These are phyloP conservation scores for Dipteronia sinensis DNA, from an alignment of 345 rosid species.

Conservation along the genomic window DNA sequence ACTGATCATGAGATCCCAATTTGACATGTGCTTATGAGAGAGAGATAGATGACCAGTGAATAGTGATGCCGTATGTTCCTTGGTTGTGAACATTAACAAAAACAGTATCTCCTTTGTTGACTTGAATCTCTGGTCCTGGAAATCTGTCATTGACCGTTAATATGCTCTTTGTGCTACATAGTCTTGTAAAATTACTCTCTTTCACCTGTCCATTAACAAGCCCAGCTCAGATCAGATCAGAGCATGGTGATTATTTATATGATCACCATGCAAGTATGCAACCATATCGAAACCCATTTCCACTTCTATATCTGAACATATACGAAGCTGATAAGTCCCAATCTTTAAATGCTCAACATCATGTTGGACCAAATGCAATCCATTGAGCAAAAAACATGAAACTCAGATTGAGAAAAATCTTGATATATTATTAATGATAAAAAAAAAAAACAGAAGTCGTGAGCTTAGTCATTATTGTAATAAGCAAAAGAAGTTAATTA, in stretches of 20 bases:
- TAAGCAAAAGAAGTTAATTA: too few relatives aligned
- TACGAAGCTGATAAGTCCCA: neutral
- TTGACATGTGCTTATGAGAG: too few relatives aligned
- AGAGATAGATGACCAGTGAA: conserved; percentile 29
- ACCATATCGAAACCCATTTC: too few relatives aligned
- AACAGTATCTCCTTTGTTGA: conserved; percentile 29
- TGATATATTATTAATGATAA: too few relatives aligned
- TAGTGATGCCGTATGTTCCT: conserved; percentile 29
- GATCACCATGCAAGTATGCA: neutral
- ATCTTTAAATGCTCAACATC: too few relatives aligned
- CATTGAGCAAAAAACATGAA: too few relatives aligned
- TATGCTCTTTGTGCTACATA: conserved; percentile 38
- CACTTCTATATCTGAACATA: too few relatives aligned
- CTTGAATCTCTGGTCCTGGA: conserved; percentile 35
- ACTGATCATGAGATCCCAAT: too few relatives aligned
- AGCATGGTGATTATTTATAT: neutral
- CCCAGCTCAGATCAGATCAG: neutral
- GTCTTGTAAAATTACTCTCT: conserved; percentile 26
- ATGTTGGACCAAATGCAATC: too few relatives aligned
- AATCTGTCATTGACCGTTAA: conserved; percentile 34
- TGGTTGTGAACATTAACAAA: conserved; percentile 26
- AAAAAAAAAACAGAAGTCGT: too few relatives aligned
- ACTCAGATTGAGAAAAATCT: too few relatives aligned
- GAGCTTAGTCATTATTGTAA: too few relatives aligned
- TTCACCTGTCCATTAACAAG: conserved; percentile 18